phyloP scores from a whole-genome alignment of 192 early-diverging fungal species.

The Oehlia diaphana region DNA sequence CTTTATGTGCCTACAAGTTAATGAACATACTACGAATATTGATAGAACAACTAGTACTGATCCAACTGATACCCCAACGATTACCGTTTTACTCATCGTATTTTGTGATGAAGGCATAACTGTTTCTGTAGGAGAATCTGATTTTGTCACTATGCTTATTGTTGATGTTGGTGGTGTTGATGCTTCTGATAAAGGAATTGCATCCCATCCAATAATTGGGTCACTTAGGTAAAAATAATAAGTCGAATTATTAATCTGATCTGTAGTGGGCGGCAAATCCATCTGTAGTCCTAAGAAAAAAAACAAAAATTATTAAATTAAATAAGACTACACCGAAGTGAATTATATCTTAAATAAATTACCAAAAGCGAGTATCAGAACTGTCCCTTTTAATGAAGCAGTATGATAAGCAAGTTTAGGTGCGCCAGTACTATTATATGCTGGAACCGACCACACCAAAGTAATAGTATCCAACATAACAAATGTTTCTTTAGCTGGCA shows the following conservation, averaged over 20 bases:
- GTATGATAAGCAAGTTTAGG: no score
- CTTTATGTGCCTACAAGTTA: not conserved
- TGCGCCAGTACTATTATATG: no score
- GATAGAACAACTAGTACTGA: not conserved
- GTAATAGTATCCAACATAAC: not conserved
- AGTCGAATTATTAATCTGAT: no score
- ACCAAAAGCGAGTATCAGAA: not conserved
- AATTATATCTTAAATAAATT: not conserved
- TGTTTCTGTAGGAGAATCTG: not conserved
- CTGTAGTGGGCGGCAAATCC: no score
- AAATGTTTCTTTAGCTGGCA: not conserved
- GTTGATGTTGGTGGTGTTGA: not conserved
- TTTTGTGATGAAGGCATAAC: no score
- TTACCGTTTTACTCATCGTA: not conserved
- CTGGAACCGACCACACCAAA: not conserved
- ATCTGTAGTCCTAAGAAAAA: no score
- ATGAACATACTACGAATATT: not conserved
- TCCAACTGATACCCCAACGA: not conserved
- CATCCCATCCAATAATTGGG: no score
- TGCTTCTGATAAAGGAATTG: no score
- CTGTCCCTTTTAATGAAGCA: no score
- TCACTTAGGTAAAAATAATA: no score
- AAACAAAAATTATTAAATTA: no score
- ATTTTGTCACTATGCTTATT: not conserved
- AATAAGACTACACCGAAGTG: no score